phyloP scores from a whole-genome alignment of 352 stramenopile species.

The Globisporangium polare region DNA sequence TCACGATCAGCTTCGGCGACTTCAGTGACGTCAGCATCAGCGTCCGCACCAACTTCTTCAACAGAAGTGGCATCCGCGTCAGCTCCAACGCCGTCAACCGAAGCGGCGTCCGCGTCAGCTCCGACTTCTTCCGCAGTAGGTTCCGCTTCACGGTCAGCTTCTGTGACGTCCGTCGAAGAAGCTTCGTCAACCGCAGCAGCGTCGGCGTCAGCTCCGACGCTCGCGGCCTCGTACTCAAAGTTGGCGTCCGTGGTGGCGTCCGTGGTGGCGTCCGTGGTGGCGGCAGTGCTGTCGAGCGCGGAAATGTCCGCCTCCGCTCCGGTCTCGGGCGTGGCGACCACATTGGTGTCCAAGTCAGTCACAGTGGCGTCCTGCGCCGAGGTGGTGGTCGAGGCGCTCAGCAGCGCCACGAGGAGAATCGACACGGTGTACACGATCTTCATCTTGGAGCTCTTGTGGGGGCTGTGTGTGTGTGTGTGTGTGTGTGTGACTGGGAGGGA shows the following conservation, averaged over 20 bases:
- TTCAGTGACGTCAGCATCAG: neutral
- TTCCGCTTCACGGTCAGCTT: neutral
- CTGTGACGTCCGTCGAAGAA: neutral
- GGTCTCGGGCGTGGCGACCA: neutral
- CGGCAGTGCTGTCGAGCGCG: neutral
- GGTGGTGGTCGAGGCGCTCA: conserved; percentile 1
- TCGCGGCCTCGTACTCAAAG: conserved; percentile 1
- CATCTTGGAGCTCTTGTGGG: neutral
- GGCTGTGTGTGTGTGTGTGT: neutral
- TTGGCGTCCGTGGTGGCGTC: neutral
- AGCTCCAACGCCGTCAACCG: neutral
- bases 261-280: neutral
- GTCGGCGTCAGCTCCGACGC: neutral
- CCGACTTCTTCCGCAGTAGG: too few relatives aligned
- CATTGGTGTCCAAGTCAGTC: neutral
- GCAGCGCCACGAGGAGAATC: conserved; percentile 4
- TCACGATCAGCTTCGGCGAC: neutral
- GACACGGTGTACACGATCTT: conserved; percentile 10
- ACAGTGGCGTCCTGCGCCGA: conserved; percentile 3
- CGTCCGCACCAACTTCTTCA: too few relatives aligned
- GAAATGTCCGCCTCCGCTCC: neutral
- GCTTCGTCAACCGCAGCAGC: neutral
- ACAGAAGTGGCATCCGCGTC: neutral
- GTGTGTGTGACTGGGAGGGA: neutral
- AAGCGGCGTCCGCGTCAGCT: neutral